A percentile compares a stretch with the other conserved stretches of the same genome.
These are phyloP conservation scores for Fonsecaea pedrosoi DNA, from an alignment of 2,329 filamentous ascomycete genomes.

Conservation along the genomic window DNA sequence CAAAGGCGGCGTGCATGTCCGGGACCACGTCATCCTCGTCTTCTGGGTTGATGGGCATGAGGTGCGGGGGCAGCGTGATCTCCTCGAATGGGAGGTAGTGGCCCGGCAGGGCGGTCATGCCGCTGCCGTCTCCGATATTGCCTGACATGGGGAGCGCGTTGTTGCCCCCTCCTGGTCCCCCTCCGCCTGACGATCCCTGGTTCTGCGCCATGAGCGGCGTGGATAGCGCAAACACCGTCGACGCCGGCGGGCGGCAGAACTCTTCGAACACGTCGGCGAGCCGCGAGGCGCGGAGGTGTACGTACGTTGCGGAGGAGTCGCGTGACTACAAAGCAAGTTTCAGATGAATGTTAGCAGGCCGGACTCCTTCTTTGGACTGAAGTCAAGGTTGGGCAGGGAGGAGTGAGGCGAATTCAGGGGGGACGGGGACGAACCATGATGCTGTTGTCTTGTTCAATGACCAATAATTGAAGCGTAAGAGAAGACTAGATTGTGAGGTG, in stretches of 20 bases:
- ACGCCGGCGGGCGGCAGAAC: conserved; percentile 55
- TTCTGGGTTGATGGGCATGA: conserved; percentile 69
- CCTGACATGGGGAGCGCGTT: conserved; percentile 18
- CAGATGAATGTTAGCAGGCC: neutral
- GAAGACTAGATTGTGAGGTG: too few relatives aligned
- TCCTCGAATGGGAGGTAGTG: conserved; percentile 62
- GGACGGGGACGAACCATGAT: too few relatives aligned
- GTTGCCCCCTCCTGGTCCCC: conserved; percentile 1
- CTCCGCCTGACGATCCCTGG: conserved; percentile 8
- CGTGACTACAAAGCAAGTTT: conserved; percentile 46
- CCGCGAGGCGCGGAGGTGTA: conserved; percentile 57
- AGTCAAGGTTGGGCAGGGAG: too few relatives aligned
- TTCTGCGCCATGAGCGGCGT: neutral
- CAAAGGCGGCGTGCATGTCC: conserved; percentile 71
- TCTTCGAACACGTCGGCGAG: conserved; percentile 59
- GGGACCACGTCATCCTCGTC: conserved; percentile 72
- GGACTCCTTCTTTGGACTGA: neutral
- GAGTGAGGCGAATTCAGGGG: too few relatives aligned
- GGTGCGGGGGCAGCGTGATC: conserved; percentile 65
- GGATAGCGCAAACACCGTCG: conserved; percentile 27
- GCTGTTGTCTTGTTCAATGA: too few relatives aligned
- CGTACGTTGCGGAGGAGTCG: conserved; percentile 57
- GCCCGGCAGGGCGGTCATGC: conserved; percentile 42
- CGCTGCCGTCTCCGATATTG: conserved; percentile 30
- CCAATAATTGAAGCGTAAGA: too few relatives aligned